Evolutionary conservation across 1,284 basidiomycete species (phyloP).

Genomic region (Marasmius oreades): DNA sequence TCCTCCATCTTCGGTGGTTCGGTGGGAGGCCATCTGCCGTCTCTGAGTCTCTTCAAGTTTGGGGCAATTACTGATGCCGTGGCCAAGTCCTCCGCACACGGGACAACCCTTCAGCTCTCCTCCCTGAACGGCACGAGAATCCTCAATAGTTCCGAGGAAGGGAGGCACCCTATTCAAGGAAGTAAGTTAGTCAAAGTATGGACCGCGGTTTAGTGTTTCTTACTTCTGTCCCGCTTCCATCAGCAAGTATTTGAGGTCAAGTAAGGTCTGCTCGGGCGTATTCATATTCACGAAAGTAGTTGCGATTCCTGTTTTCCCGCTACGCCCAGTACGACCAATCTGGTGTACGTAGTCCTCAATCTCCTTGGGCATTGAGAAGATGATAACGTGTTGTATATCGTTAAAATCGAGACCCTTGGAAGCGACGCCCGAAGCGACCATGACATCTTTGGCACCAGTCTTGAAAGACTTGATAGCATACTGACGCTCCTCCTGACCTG

Average conservation of each 20-base stretch:
- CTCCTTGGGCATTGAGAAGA: constrained; percentile 99
- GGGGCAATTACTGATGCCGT: constrained; percentile 91
- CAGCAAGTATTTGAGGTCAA: constrained; percentile 96
- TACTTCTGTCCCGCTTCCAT: constrained; percentile 98
- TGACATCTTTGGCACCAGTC: constrained; percentile 94
- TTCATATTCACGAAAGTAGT: constrained; percentile 99
- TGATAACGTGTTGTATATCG: constrained; percentile 97
- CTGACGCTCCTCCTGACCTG: constrained; percentile 97
- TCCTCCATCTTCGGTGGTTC: constrained; percentile 55
- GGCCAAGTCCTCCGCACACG: constrained; percentile 96
- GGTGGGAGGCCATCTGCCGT: constrained; percentile 83
- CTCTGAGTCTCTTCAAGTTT: constrained; percentile 94
- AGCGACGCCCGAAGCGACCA: constrained; percentile 98
- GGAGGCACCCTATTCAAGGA: constrained; percentile 76
- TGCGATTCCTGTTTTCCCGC: constrained; percentile 98
- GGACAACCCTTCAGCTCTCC: constrained; percentile 85
- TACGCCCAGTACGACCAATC: constrained; percentile 96
- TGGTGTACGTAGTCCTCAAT: constrained; percentile 99
- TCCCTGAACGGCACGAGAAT: constrained; percentile 80
- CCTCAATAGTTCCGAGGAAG: constrained; percentile 91
- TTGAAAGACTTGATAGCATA: constrained; percentile 99
- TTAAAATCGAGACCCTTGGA: constrained; percentile 98
- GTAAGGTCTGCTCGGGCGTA: constrained; percentile 90
- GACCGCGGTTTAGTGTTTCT: constrained; percentile 22
- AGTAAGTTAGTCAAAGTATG: constrained; percentile 1